Conservation (phyloP, 345 rosid species). For the Populus davidiana region DNA sequence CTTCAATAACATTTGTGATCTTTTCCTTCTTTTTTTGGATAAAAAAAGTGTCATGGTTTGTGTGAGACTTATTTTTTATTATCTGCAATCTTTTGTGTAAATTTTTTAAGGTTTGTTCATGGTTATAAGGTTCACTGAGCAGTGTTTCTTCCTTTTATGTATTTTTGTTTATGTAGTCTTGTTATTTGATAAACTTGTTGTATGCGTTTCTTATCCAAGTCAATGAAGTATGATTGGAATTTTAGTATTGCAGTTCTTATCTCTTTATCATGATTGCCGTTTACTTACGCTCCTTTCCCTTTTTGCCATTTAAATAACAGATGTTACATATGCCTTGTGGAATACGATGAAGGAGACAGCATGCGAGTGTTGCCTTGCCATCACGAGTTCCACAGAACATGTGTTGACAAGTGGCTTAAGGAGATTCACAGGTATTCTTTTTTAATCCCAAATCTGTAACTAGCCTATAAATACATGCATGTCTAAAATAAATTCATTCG, state of each 20-base stretch:
- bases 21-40: neutral
- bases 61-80: neutral
- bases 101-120: neutral
- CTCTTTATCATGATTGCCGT: neutral
- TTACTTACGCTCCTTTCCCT: neutral
- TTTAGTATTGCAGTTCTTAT: neutral
- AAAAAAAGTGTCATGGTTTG: neutral
- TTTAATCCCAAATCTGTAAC: neutral
- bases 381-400: conserved; percentile 79
- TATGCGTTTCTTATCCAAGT: neutral
- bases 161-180: neutral
- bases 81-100: neutral
- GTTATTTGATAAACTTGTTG: neutral
- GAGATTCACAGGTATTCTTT: conserved; percentile 86
- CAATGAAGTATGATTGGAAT: neutral
- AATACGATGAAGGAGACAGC: conserved; percentile 89
- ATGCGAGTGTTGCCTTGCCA: conserved; percentile 82
- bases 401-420: conserved; percentile 95
- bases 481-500: neutral
- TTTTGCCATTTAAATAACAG: conserved; percentile 31
- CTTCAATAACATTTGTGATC: neutral
- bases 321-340: conserved; percentile 96
- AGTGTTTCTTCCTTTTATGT: neutral
- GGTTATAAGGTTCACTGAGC: neutral
- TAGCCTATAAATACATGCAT: neutral